A percentile compares a stretch with the other conserved stretches of the same genome.
Conservation (phyloP, 495 filamentous ascomycete genomes). For the Aspergillus sclerotioniger region DNA sequence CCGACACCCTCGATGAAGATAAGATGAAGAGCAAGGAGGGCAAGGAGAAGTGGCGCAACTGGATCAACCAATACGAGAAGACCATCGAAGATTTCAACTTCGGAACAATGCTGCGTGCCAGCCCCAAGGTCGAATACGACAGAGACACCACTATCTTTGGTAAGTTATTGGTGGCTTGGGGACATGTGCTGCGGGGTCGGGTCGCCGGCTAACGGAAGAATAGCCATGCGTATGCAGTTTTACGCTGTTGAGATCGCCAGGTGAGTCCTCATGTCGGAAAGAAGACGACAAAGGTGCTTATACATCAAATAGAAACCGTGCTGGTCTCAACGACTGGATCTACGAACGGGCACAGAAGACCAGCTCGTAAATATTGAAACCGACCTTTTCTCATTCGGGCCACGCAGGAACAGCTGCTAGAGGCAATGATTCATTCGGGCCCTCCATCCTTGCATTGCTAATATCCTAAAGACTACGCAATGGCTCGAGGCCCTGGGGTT, state of each 20-base stretch:
- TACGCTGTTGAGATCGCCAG: constrained; percentile 95
- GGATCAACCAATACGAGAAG: constrained; percentile 91
- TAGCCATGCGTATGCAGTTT: constrained; percentile 84
- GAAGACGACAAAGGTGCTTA: constrained; percentile 11
- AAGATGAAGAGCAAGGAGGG: constrained; percentile 96
- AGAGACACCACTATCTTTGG: constrained; percentile 87
- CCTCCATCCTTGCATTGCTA: constrained; percentile 4
- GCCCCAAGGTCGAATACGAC: constrained; percentile 78
- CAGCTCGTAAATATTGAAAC: constrained; percentile 25
- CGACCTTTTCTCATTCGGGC: neutral
- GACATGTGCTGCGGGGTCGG: neutral
- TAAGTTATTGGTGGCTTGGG: constrained; percentile 12
- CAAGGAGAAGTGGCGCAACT: constrained; percentile 94
- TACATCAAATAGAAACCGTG: constrained; percentile 60
- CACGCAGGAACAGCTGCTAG: neutral
- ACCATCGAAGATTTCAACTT: constrained; percentile 96
- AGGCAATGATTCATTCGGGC: neutral
- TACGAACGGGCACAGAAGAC: constrained; percentile 68
- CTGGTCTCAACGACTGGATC: constrained; percentile 93
- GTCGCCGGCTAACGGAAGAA: constrained; percentile 19
- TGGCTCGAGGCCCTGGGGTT: neutral
- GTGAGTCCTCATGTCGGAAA: constrained; percentile 38
- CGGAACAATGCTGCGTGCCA: constrained; percentile 82
- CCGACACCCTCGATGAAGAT: constrained; percentile 78
- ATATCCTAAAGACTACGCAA: neutral